Evolutionary conservation across 768 basidiomycete species (phyloP).

Genomic region (Dendrothele bispora): DNA sequence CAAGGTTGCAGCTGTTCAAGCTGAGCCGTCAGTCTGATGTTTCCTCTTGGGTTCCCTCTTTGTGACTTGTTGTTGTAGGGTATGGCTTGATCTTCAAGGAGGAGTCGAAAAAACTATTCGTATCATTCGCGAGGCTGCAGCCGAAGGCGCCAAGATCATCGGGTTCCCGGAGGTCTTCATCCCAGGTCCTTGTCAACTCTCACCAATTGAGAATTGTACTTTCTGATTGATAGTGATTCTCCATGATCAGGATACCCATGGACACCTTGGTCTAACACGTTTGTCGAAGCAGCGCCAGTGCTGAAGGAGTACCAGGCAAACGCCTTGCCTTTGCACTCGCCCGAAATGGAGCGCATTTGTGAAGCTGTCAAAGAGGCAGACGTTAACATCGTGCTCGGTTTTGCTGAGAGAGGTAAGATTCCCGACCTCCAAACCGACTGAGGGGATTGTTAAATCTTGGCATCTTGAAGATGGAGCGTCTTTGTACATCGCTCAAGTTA

Average conservation of each 20-base stretch:
- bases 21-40: slow-evolving; percentile 21
- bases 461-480: slow-evolving; percentile 21
- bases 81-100: slow-evolving; percentile 28
- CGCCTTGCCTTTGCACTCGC: slow-evolving; percentile 26
- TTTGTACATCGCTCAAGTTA: slow-evolving; percentile 26
- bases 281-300: slow-evolving; percentile 21
- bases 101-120: slow-evolving; percentile 27
- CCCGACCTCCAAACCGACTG: too few relatives aligned
- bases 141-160: slow-evolving; percentile 28
- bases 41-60: neutral
- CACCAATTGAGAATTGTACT: neutral
- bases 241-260: slow-evolving; percentile 26
- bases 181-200: slow-evolving; percentile 14
- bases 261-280: slow-evolving; percentile 32
- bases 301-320: slow-evolving; percentile 29
- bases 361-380: slow-evolving; percentile 27
- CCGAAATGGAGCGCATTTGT: slow-evolving; percentile 30
- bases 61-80: slow-evolving; percentile 9
- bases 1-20: slow-evolving; percentile 29
- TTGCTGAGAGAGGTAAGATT: slow-evolving; percentile 24
- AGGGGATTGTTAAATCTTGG: too few relatives aligned
- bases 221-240: neutral
- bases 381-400: slow-evolving; percentile 25
- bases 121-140: slow-evolving; percentile 25
- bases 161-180: slow-evolving; percentile 31